Percentiles rank a stretch among this genome's conserved stretches.
phyloP scores from a whole-genome alignment of 768 basidiomycete species.

The Hypholoma sublateritium region DNA sequence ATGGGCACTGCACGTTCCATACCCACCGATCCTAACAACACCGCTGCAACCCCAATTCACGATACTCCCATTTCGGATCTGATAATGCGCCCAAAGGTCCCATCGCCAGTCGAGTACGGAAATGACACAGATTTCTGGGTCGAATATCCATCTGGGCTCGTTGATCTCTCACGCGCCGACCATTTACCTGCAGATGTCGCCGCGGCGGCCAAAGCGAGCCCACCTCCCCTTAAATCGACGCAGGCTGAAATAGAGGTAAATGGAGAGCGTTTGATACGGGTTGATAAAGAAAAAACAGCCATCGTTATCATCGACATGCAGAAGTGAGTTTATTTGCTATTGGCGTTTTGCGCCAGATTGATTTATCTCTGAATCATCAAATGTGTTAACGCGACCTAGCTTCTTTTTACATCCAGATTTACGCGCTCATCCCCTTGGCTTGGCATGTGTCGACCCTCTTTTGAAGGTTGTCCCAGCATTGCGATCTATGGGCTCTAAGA shows the following conservation, averaged over 20 bases:
- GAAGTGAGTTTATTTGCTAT: conserved; percentile 43
- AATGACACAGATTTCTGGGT: conserved; percentile 61
- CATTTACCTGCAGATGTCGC: conserved; percentile 31
- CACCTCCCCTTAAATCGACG: conserved; percentile 29
- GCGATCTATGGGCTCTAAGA: conserved; percentile 49
- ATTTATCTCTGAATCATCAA: background rate
- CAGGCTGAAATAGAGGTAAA: conserved; percentile 59
- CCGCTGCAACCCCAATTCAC: conserved; percentile 23
- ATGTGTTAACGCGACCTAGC: conserved; percentile 27
- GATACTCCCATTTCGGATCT: conserved; percentile 45
- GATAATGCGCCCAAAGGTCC: conserved; percentile 45
- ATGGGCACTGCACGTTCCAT: conserved; percentile 6
- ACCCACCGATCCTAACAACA: background rate
- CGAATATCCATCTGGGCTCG: conserved; percentile 63
- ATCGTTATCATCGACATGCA: conserved; percentile 75
- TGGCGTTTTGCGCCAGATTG: background rate
- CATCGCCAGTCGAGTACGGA: conserved; percentile 51
- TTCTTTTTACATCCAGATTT: conserved; percentile 68
- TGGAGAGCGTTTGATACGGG: conserved; percentile 48
- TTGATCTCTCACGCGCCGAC: conserved; percentile 56
- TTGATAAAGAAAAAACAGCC: conserved; percentile 50
- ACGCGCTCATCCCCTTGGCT: conserved; percentile 50
- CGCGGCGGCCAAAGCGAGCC: conserved; percentile 16
- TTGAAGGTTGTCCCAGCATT: conserved; percentile 47
- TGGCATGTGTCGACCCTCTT: conserved; percentile 57